Evolutionary conservation across 768 basidiomycete genomes (phyloP).

Genomic region (Lyophyllum semitale): DNA sequence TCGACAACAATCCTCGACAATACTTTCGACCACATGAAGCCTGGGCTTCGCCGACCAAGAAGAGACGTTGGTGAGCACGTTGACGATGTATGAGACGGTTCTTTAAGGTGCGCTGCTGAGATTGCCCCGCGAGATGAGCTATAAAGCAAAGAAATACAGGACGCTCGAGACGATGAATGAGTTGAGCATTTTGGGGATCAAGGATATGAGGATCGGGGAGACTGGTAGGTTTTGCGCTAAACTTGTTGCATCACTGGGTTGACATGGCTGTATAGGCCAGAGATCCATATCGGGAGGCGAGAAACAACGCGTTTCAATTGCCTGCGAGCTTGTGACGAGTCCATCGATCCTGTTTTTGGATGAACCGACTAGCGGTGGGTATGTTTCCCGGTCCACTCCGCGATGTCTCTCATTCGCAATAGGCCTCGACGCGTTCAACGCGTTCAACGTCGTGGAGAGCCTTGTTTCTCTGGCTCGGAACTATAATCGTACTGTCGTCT

Average conservation of each 20-base stretch:
- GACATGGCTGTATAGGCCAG: slow-evolving; percentile 47
- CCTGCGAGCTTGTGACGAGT: slow-evolving; percentile 96
- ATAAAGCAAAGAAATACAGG: slow-evolving; percentile 92
- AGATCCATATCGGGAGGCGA: slow-evolving; percentile 97
- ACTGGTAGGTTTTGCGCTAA: slow-evolving; percentile 56
- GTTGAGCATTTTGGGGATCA: slow-evolving; percentile 88
- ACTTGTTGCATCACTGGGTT: slow-evolving; percentile 1
- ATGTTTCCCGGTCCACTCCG: background rate
- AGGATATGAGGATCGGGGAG: slow-evolving; percentile 87
- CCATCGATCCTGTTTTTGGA: slow-evolving; percentile 96
- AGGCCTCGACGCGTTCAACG: slow-evolving; percentile 96
- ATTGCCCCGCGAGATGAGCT: slow-evolving; percentile 92
- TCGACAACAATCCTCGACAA: slow-evolving; percentile 85
- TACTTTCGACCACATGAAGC: slow-evolving; percentile 81
- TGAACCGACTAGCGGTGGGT: slow-evolving; percentile 91
- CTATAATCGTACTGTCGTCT: slow-evolving; percentile 93
- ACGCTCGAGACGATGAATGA: slow-evolving; percentile 97
- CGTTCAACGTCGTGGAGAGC: slow-evolving; percentile 90
- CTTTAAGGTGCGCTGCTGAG: slow-evolving; percentile 89
- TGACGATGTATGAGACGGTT: slow-evolving; percentile 98
- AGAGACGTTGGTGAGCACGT: slow-evolving; percentile 93
- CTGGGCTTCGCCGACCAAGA: slow-evolving; percentile 99
- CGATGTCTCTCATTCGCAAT: background rate
- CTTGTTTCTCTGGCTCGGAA: slow-evolving; percentile 82
- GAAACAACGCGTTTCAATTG: slow-evolving; percentile 95